Evolutionary conservation across 2,329 filamentous ascomycete genomes (phyloP).

Genomic region (Sclerotinia spermophila): DNA sequence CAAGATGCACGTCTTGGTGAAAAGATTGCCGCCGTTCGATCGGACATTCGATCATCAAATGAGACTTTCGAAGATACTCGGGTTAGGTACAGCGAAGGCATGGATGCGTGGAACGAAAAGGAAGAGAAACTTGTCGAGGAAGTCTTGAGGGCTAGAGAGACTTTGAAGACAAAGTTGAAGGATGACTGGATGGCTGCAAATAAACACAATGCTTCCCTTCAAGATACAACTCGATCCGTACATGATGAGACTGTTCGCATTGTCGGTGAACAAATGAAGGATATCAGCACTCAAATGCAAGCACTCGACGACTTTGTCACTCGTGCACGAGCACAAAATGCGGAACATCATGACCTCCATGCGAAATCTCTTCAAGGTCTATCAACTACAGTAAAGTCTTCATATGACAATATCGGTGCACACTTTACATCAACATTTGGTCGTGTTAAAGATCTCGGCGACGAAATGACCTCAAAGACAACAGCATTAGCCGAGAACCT

Average conservation of each 20-base stretch:
- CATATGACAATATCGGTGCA: conserved; percentile 66
- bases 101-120: conserved; percentile 70
- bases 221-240: conserved; percentile 77
- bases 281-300: conserved; percentile 84
- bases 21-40: conserved; percentile 59
- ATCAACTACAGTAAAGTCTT: conserved; percentile 65
- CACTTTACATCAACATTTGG: conserved; percentile 68
- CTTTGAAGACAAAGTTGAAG: conserved; percentile 76
- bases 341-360: conserved; percentile 69
- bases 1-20: conserved; percentile 69
- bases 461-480: conserved; percentile 62
- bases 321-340: conserved; percentile 76
- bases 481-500: conserved; percentile 57
- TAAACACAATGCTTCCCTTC: conserved; percentile 77
- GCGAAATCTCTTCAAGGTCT: conserved; percentile 62
- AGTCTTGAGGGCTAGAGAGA: conserved; percentile 69
- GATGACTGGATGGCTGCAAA: conserved; percentile 80
- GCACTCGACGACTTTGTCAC: conserved; percentile 88
- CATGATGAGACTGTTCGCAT: conserved; percentile 87
- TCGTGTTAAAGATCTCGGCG: conserved; percentile 64
- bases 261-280: conserved; percentile 82
- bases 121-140: conserved; percentile 67
- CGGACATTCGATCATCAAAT: conserved; percentile 62
- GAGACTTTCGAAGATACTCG: conserved; percentile 63
- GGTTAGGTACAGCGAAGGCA: conserved; percentile 62